Conservation (phyloP, 169 alveolate genomes). For the Plasmodium vivax region DNA sequence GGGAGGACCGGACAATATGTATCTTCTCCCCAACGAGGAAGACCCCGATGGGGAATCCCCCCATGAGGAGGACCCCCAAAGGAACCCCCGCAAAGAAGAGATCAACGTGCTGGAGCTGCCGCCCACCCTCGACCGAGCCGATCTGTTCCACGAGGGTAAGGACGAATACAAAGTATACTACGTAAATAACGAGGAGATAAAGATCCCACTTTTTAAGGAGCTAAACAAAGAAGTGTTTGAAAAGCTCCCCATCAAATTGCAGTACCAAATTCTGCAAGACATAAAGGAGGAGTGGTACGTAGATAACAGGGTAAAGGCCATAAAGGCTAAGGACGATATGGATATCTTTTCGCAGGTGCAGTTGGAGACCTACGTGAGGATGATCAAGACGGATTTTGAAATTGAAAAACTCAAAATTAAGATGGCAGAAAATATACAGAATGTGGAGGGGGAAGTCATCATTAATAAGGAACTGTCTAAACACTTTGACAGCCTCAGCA, state of each 20-base stretch:
- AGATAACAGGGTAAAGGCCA: constrained; percentile 84
- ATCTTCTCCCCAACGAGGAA: not conserved
- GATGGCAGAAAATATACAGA: constrained; percentile 77
- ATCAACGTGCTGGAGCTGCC: constrained; percentile 63
- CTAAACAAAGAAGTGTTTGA: constrained; percentile 85
- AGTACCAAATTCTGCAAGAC: constrained; percentile 85
- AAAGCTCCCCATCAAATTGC: constrained; percentile 81
- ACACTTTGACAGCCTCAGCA: constrained; percentile 6
- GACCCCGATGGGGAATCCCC: not conserved
- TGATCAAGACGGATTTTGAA: constrained; percentile 86
- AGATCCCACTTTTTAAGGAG: constrained; percentile 74
- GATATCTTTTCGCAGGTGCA: constrained; percentile 86
- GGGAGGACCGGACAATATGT: not conserved
- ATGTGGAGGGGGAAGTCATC: constrained; percentile 60
- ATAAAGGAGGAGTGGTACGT: constrained; percentile 86
- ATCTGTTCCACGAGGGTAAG: constrained; percentile 42
- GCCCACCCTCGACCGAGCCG: not conserved
- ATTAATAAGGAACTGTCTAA: constrained; percentile 31
- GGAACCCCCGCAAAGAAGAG: not conserved
- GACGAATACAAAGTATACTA: constrained; percentile 72
- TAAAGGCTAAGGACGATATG: constrained; percentile 83
- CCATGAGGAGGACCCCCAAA: not conserved
- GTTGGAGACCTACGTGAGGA: constrained; percentile 87
- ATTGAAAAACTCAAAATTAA: constrained; percentile 85
- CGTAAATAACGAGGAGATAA: constrained; percentile 68